Conservation (phyloP, 148 eudicot species). For the Vaccinium corymbosum region DNA sequence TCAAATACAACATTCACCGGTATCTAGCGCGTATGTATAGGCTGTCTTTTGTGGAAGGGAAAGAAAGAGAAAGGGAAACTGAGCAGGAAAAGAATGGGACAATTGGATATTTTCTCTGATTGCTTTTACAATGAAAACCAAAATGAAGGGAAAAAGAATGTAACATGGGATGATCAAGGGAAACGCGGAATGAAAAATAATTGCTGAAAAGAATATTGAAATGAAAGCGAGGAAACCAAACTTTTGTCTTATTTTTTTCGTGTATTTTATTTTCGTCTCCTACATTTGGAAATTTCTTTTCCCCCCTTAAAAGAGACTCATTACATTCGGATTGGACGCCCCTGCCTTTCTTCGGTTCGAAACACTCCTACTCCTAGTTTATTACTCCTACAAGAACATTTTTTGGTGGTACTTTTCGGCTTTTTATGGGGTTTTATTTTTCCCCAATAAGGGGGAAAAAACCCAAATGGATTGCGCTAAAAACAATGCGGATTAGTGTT, state of each 20-base stretch:
- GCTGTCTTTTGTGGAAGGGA: not conserved
- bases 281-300: too few species aligned
- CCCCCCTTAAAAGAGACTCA: too few species aligned
- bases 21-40: not conserved
- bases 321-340: too few species aligned
- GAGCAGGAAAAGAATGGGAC: not conserved
- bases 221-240: not conserved
- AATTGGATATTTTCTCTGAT: not conserved
- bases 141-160: not conserved
- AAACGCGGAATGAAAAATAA: not conserved
- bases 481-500: not conserved
- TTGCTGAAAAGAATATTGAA: not conserved
- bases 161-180: not conserved
- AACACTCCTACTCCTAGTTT: too few species aligned
- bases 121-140: not conserved
- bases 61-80: not conserved
- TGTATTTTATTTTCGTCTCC: not conserved
- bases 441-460: not conserved
- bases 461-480: not conserved
- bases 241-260: not conserved
- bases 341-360: too few species aligned
- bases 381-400: too few species aligned
- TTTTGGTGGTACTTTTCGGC: too few species aligned
- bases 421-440: too few species aligned
- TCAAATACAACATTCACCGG: not conserved